phyloP scores from a whole-genome alignment of 2,329 filamentous ascomycete genomes.

The Cytospora schulzeri region DNA sequence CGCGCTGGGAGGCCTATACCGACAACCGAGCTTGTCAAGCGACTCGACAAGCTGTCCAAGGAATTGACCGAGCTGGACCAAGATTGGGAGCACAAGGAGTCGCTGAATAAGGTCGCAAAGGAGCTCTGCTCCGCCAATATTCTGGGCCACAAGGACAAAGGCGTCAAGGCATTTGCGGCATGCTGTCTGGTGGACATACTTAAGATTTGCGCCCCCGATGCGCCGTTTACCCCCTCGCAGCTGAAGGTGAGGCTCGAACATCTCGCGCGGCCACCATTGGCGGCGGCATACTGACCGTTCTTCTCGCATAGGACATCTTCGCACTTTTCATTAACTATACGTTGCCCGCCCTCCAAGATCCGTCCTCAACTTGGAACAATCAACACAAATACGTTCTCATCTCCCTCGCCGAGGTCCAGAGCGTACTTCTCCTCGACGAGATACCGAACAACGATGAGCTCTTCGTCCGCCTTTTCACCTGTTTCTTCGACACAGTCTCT shows the following conservation, averaged over 20 bases:
- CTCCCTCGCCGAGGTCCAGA: constrained; percentile 91
- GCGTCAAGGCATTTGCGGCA: constrained; percentile 85
- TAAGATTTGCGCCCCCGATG: constrained; percentile 89
- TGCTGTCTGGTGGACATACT: constrained; percentile 93
- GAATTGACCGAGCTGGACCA: constrained; percentile 88
- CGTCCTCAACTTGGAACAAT: constrained; percentile 85
- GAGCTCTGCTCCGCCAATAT: constrained; percentile 82
- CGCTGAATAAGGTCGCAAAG: constrained; percentile 80
- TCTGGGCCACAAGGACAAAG: constrained; percentile 87
- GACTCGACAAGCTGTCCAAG: constrained; percentile 77
- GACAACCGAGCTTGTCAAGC: constrained; percentile 77
- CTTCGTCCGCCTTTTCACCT: constrained; percentile 79
- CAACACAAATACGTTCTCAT: constrained; percentile 91
- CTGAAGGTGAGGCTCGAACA: constrained; percentile 67
- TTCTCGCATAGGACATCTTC: constrained; percentile 76
- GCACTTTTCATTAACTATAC: constrained; percentile 82
- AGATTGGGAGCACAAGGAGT: constrained; percentile 79
- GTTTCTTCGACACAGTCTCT: constrained; percentile 90
- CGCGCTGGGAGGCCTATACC: constrained; percentile 87
- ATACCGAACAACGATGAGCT: constrained; percentile 80
- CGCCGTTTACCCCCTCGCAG: constrained; percentile 87
- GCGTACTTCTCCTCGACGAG: constrained; percentile 87
- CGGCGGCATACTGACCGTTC: constrained; percentile 1
- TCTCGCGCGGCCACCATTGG: background rate
- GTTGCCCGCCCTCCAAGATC: constrained; percentile 82